A percentile compares a stretch with the other conserved stretches of the same genome.
phyloP scores from a whole-genome alignment of 2,329 filamentous ascomycete species.

The Colletotrichum filicis region DNA sequence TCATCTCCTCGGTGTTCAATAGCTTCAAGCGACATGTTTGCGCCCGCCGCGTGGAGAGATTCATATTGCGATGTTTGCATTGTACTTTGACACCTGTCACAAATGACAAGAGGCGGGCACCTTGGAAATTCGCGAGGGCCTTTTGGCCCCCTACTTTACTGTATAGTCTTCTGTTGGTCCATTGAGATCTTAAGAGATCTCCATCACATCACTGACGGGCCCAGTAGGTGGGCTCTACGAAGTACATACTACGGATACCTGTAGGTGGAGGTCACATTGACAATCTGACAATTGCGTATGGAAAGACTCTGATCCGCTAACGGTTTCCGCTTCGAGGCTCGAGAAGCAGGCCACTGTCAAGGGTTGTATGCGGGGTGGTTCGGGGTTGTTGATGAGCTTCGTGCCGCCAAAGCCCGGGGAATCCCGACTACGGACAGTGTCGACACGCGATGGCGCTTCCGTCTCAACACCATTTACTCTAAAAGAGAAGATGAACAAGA shows the following conservation, averaged over 20 bases:
- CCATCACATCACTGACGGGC: conserved; percentile 17
- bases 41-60: not conserved
- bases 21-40: not conserved
- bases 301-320: conserved; percentile 19
- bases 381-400: conserved; percentile 4
- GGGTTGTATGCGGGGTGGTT: conserved; percentile 16
- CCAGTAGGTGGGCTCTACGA: not conserved
- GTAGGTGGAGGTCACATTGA: not conserved
- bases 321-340: conserved; percentile 6
- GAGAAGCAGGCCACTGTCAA: conserved; percentile 1
- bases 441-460: not conserved
- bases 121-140: not conserved
- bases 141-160: not conserved
- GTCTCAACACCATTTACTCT: not conserved
- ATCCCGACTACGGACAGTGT: conserved; percentile 4
- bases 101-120: conserved; percentile 7
- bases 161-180: conserved; percentile 13
- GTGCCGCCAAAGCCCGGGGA: not conserved
- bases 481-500: not conserved
- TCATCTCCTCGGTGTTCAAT: not conserved
- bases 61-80: not conserved
- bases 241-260: too few relatives aligned
- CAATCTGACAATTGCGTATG: conserved; percentile 14
- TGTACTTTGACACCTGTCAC: conserved; percentile 17
- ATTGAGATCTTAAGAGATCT: conserved; percentile 28